Evolutionary conservation across 176 grass and related monocot species (phyloP), one percentile per base, ranked within the genome.

Genomic region (Oryza coarctata): DNA sequence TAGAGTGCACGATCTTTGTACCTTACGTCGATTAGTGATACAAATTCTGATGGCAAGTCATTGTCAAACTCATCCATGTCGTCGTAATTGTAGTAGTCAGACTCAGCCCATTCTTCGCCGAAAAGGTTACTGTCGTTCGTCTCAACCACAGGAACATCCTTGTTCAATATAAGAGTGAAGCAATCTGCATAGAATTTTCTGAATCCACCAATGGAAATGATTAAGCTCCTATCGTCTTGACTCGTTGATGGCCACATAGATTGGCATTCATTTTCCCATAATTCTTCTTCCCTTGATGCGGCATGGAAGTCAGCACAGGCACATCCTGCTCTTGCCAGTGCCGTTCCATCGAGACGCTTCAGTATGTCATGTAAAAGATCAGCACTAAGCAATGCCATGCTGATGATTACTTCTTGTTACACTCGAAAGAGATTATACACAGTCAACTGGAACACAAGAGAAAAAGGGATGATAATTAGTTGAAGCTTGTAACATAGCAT

Each of bases 161-260:
- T 88, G 74, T 83, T 88, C 73, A 88, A 22, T 83, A 88, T 88
- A 66, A 88, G 86, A 7, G 86, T 83, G 86, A 73, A 83, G 36
- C 86, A 88, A 71, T 83, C 86, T 11, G 86, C 86, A 33, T 88
- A 88, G 68, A 88, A 88, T 68, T 88, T 88, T 60, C 86, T 88
- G 74, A 83, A 88, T 27, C 86, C 86, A 83, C 86, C 86, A 60
- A 78, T 35, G n/a, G 86, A 83, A 58, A 58, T 39, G 40, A 88
- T 88, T 23, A 88, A 78, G 58, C 80, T 78, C 73, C 86, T 77
- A 13, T 73, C 80, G 26, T 88, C 80, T 32, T 0, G 43, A 9
- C 68, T 32, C 3, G 80, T 88, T 14, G 86, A 83, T 73, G 74
- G 80, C 86, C 86, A 88, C 41, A 83, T 10, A 73, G 80, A 83